These are phyloP conservation scores for Aegilops sharonensis DNA, from an alignment of 176 grass and related monocot species.

Conservation along the genomic window DNA sequence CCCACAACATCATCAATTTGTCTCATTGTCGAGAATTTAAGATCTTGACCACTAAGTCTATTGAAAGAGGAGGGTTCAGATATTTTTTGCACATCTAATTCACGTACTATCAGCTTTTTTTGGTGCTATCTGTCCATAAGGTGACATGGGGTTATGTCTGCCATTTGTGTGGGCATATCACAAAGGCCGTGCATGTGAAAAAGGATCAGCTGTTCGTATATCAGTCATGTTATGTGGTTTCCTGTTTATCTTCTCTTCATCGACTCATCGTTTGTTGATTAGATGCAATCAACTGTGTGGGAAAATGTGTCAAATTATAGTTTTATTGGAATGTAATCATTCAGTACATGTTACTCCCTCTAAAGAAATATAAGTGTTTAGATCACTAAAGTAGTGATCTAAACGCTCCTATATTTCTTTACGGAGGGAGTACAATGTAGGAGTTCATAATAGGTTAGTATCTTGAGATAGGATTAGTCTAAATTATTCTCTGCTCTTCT, in stretches of 20 bases:
- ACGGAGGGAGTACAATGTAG: background rate
- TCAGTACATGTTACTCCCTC: background rate
- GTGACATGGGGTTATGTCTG: background rate
- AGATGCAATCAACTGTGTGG: background rate
- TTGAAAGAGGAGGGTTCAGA: background rate
- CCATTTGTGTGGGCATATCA: constrained; percentile 17
- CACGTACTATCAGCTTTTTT: background rate
- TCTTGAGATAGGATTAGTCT: constrained; percentile 13
- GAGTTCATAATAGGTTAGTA: background rate
- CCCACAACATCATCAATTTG: constrained; percentile 35
- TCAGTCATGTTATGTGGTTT: constrained; percentile 10
- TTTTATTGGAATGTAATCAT: constrained; percentile 8
- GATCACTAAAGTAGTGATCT: too few relatives aligned
- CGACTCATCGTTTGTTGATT: background rate
- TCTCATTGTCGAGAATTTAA: constrained; percentile 40
- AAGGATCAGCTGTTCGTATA: constrained; percentile 18
- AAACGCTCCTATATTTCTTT: too few relatives aligned
- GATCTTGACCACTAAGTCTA: constrained; percentile 14
- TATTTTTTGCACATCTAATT: constrained; percentile 10
- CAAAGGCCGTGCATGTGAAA: background rate
- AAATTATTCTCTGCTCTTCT: background rate
- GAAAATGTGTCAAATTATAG: background rate
- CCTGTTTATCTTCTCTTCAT: background rate
- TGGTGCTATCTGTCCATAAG: background rate
- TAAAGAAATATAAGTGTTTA: too few relatives aligned